These are phyloP conservation scores for Wallacemonas sp. DNA, from an alignment of 208 protist genomes.

Conservation along the genomic window DNA sequence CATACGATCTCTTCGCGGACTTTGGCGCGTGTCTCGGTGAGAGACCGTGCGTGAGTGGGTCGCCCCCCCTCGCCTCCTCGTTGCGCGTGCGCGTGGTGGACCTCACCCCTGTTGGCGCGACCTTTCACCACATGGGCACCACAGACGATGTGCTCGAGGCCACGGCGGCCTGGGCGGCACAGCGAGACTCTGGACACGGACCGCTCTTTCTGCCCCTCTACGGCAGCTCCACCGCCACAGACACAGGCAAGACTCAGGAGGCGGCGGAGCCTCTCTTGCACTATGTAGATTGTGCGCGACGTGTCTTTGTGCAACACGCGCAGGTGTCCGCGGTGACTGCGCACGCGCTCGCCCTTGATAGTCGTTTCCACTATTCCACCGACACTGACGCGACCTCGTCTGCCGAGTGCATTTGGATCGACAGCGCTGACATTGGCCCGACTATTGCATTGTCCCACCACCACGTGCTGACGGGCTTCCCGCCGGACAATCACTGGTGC, in stretches of 20 bases:
- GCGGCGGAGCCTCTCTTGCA: background rate
- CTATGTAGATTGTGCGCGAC: background rate
- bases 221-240: background rate
- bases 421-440: slow-evolving; percentile 40
- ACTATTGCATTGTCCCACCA: slow-evolving; percentile 27
- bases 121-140: slow-evolving; percentile 50
- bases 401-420: slow-evolving; percentile 34
- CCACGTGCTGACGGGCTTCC: slow-evolving; percentile 49
- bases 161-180: background rate
- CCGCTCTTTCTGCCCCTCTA: slow-evolving; percentile 7
- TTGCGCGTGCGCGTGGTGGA: slow-evolving; percentile 32
- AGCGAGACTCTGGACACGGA: background rate
- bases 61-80: background rate
- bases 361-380: too few relatives aligned
- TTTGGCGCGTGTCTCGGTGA: slow-evolving; percentile 39
- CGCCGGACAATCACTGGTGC: slow-evolving; percentile 39
- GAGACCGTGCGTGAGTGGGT: background rate
- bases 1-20: slow-evolving; percentile 51
- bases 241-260: background rate
- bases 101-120: slow-evolving; percentile 18
- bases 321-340: background rate
- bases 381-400: background rate
- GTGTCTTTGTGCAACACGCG: slow-evolving; percentile 2
- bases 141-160: slow-evolving; percentile 37
- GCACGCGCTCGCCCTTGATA: background rate